Evolutionary conservation across 306 rosid species (phyloP), one percentile per base, ranked within the genome.

Genomic region (Quercus engelmannii): DNA sequence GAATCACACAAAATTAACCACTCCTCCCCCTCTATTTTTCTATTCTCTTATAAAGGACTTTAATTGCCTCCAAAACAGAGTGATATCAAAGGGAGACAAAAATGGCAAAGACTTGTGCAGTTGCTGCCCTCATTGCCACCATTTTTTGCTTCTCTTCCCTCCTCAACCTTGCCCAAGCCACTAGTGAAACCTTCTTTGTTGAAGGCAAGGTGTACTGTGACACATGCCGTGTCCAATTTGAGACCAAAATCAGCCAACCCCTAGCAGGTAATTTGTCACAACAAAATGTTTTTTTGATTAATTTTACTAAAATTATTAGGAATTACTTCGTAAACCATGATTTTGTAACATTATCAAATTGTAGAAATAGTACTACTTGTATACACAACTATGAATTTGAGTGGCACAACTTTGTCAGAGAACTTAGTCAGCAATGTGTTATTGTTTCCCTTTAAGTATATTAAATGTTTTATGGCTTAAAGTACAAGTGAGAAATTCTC

Each of bases 161-260:
- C 68, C 15, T 52, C 67, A 64, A n/a, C 5, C 18, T 23, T 38
- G 76, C 77, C 65, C 46, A 41, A 49, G 54, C 54, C 54, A 13
- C 46, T 28, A 33, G 19, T 14, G 55, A n/a, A 23, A 12, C 26
- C 21, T 23, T 79, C 57, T 41, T 25, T 13, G 79, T 80, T 5
- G 79, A 80, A 52, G 83, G 83, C 13, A 80, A 41, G 26, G 71
- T 80, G 30, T 80, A 80, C 38, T 80, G 83, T n/a, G 83, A 80
- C 41, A 77, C 83, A 76, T 80, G 83, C 57, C 75, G 79, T 0
- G 79, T 80, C 67, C 79, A 67, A 56, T 80, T 80, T 78, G 75
- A 63, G 18, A 80, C 83, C 0, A 80, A 69, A 26, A 57, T 80
- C 23, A 74, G 79, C 49, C 19, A 26, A 25, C 59, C 74, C 25